Evolutionary conservation across 1,284 basidiomycete species (phyloP).

Genomic region (Ustilago sp.): DNA sequence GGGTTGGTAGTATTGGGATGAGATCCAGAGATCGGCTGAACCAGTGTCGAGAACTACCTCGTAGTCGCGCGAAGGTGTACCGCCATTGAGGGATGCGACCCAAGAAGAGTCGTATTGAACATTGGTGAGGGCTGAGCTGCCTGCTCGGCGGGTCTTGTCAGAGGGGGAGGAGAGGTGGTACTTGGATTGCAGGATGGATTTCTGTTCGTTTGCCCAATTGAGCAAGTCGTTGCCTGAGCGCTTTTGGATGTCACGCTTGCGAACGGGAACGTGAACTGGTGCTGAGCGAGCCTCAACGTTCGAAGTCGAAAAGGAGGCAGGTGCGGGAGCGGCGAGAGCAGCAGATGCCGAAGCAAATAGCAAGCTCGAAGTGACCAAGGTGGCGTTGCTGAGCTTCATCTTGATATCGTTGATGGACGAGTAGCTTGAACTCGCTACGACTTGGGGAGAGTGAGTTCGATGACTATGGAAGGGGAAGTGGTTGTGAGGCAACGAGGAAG

Average conservation of each 20-base stretch:
- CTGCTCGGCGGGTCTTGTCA: constrained; percentile 17
- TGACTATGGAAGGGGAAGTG: not conserved
- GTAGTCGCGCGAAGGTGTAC: constrained; percentile 40
- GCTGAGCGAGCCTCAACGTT: not conserved
- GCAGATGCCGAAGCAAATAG: constrained; percentile 29
- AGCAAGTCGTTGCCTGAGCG: constrained; percentile 44
- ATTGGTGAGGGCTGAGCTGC: constrained; percentile 38
- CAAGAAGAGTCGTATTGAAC: constrained; percentile 56
- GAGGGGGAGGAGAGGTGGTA: constrained; percentile 37
- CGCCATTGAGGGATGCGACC: constrained; percentile 46
- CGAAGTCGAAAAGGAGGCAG: constrained; percentile 1
- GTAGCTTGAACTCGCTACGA: not conserved
- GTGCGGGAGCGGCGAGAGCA: constrained; percentile 26
- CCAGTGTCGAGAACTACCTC: constrained; percentile 60
- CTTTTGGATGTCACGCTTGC: constrained; percentile 25
- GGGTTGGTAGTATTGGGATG: constrained; percentile 27
- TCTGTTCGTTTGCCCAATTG: constrained; percentile 53
- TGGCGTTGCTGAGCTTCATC: constrained; percentile 37
- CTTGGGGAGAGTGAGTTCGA: not conserved
- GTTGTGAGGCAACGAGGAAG: not conserved
- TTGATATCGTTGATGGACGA: not conserved
- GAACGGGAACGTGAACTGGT: constrained; percentile 36
- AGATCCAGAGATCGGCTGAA: constrained; percentile 54
- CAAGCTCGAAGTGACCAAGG: constrained; percentile 29
- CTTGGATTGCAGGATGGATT: constrained; percentile 53